phyloP scores from a whole-genome alignment of 306 rosid species.

The Trifolium repens region DNA sequence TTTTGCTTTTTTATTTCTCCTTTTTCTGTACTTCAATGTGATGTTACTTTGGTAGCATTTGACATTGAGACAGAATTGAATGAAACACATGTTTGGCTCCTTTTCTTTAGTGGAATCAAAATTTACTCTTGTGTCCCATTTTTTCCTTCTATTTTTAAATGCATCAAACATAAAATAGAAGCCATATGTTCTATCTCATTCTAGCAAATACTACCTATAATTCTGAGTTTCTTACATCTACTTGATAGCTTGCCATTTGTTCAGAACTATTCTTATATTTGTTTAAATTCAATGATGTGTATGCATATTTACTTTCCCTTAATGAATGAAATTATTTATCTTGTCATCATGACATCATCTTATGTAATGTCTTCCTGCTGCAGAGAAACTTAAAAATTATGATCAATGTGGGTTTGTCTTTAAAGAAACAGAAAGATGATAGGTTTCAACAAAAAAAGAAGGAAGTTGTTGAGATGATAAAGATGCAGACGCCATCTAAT shows the following conservation, averaged over 20 bases:
- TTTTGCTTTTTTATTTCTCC: background rate
- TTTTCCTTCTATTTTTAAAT: background rate
- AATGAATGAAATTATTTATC: conserved; percentile 33
- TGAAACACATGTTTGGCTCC: background rate
- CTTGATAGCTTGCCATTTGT: conserved; percentile 22
- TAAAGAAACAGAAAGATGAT: conserved; percentile 85
- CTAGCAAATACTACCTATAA: background rate
- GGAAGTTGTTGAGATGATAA: conserved; percentile 85
- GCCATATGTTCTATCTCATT: conserved; percentile 1
- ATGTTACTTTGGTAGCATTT: background rate
- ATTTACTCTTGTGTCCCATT: background rate
- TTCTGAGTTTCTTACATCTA: conserved; percentile 24
- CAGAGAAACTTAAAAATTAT: conserved; percentile 93
- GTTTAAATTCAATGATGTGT: conserved; percentile 30
- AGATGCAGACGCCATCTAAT: conserved; percentile 56
- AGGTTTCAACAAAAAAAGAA: conserved; percentile 83
- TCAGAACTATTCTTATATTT: conserved; percentile 21
- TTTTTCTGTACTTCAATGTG: conserved; percentile 31
- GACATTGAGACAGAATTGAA: background rate
- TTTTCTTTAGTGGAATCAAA: conserved; percentile 13
- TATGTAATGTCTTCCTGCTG: conserved; percentile 51
- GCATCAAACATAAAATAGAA: background rate
- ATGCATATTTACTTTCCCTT: conserved; percentile 29
- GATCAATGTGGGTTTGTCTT: conserved; percentile 86
- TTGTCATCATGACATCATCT: conserved; percentile 29